Base-by-base conservation (phyloP, 805 yeast genomes). In the Jamesozyma jinghongensis region DNA sequence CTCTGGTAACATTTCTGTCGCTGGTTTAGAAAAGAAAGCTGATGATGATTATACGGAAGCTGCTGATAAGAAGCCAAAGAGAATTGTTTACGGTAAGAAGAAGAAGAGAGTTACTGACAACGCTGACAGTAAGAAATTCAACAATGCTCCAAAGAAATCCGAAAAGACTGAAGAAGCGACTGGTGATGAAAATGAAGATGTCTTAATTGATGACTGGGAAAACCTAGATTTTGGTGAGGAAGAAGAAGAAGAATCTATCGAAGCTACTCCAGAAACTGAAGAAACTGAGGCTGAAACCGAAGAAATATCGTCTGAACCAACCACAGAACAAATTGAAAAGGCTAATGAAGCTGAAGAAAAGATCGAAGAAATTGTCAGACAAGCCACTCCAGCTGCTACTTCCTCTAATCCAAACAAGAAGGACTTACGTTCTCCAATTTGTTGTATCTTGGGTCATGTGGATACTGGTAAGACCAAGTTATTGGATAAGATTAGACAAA, bases 391-490 rank as follows among this genome's bases (percentile, higher is more conserved):
- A 13, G 37, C 43, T 3, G 20, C 46, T 13, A 18, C 50, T 20
- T 39, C 52, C 19, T 37, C 51, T 13, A 36, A 45, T 17, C 44
- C 57, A 17, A 69, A 63, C 36, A 45, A 53, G 41, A 68, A 65
- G 33, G 74, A 92, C 56, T 68, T 92, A 59, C 95, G 99, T 68
- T 92, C 99, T 49, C 99, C 99, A 49, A 92, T 92, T 62, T 92
- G 98, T 67, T 87, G 96, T 82, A 92, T 92, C 58, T 75, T 92
- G 65, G 99, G 99, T 62, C 99, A 92, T 72, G 99, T 92, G 67
- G 99, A 92, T 74, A 92, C 98, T 43, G 99, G 99, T 80, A 92
- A 92, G 68, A 92, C 99, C 51, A 92, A 92, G 64, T 75, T 92
- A 50, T 74, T 92, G 63, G 99, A 92, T 63, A 92, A 92, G 67